These are phyloP conservation scores for Mycena pura DNA, from an alignment of 768 basidiomycete genomes.

Conservation along the genomic window DNA sequence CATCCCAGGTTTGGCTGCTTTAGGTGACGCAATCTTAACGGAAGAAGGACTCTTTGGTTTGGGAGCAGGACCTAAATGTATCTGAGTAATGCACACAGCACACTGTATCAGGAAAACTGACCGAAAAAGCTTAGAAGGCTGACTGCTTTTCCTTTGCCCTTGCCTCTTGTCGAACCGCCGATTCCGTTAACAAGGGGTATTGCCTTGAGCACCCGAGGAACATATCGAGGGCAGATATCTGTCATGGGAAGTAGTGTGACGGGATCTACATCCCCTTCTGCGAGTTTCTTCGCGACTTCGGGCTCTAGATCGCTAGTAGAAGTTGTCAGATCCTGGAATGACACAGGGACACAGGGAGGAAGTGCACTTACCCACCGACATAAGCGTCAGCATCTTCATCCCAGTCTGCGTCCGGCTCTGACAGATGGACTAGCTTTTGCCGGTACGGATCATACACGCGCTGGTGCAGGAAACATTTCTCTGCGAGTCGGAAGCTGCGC, in stretches of 20 bases:
- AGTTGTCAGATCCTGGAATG: conserved; percentile 7
- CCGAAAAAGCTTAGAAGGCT: conserved; percentile 72
- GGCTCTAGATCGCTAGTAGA: conserved; percentile 66
- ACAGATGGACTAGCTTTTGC: conserved; percentile 74
- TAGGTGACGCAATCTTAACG: conserved; percentile 24
- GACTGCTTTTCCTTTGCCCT: conserved; percentile 55
- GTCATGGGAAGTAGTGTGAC: conserved; percentile 69
- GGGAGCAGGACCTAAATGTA: conserved; percentile 38
- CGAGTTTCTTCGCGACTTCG: conserved; percentile 67
- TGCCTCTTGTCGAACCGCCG: conserved; percentile 44
- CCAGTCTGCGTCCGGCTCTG: conserved; percentile 63
- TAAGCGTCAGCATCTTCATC: conserved; percentile 70
- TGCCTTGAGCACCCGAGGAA: conserved; percentile 58
- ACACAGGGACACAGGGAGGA: not conserved
- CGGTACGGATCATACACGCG: conserved; percentile 83
- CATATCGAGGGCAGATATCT: conserved; percentile 77
- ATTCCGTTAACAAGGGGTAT: conserved; percentile 33
- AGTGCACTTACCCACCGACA: conserved; percentile 70
- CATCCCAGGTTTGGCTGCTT: conserved; percentile 29
- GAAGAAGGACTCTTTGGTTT: conserved; percentile 48
- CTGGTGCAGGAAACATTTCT: conserved; percentile 93
- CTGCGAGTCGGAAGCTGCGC: conserved; percentile 77
- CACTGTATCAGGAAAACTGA: conserved; percentile 38
- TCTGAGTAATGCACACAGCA: conserved; percentile 5
- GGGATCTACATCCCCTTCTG: conserved; percentile 75